phyloP scores from a whole-genome alignment of 768 basidiomycete genomes.

The Lactifluus volemus region DNA sequence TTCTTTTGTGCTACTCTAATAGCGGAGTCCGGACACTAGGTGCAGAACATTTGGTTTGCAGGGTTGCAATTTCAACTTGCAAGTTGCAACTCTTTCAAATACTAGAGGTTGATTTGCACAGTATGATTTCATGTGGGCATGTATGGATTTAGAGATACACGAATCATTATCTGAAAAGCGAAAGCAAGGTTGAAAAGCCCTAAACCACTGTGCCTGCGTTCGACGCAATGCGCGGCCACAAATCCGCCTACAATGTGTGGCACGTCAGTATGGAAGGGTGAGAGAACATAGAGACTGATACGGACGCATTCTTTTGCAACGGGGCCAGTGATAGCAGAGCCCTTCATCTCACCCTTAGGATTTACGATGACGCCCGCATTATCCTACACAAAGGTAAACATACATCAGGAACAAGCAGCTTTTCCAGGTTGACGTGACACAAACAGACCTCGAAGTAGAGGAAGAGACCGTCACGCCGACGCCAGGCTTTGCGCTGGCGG shows the following conservation, averaged over 20 bases:
- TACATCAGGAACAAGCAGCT: neutral
- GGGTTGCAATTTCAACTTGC: neutral
- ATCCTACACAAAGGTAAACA: conserved; percentile 39
- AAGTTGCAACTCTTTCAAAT: neutral
- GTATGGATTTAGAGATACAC: conserved; percentile 15
- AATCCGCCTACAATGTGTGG: conserved; percentile 58
- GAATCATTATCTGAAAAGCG: conserved; percentile 16
- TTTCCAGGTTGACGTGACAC: conserved; percentile 15
- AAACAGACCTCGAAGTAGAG: conserved; percentile 82
- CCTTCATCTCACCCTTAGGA: conserved; percentile 99
- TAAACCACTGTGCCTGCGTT: conserved; percentile 98
- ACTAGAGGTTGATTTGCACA: neutral
- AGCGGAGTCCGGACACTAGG: neutral
- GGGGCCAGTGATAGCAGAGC: conserved; percentile 91
- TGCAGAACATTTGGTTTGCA: neutral
- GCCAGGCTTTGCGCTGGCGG: conserved; percentile 98
- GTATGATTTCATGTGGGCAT: conserved; percentile 9
- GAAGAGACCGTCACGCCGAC: conserved; percentile 96
- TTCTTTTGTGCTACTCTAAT: neutral
- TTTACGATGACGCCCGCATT: conserved; percentile 97
- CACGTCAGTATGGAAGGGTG: neutral
- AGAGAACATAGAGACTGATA: conserved; percentile 19
- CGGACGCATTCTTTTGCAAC: conserved; percentile 99
- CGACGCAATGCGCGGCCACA: conserved; percentile 99
- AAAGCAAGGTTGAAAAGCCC: conserved; percentile 24